Evolutionary conservation across 805 yeast species (phyloP).

Genomic region (Blastobotrys robertii): DNA sequence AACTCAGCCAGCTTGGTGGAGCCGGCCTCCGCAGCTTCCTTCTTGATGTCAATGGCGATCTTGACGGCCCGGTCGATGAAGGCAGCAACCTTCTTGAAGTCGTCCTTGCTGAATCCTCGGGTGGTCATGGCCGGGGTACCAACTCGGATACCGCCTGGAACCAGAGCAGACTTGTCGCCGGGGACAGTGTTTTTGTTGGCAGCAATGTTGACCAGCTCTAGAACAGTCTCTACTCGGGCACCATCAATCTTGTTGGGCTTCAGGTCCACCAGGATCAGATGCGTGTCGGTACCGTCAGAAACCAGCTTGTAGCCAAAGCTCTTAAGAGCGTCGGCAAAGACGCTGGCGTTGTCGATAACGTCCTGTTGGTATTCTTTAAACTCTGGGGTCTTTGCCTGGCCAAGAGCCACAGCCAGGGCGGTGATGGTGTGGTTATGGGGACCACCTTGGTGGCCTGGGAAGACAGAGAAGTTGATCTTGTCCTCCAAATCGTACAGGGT

Average conservation of each 20-base stretch:
- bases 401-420: slow-evolving; percentile 90
- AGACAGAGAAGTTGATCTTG: slow-evolving; percentile 90
- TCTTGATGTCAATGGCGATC: slow-evolving; percentile 53
- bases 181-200: slow-evolving; percentile 95
- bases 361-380: slow-evolving; percentile 76
- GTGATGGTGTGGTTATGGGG: slow-evolving; percentile 98
- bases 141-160: slow-evolving; percentile 92
- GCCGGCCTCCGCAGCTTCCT: slow-evolving; percentile 56
- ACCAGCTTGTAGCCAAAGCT: slow-evolving; percentile 67
- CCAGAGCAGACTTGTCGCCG: slow-evolving; percentile 90
- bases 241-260: slow-evolving; percentile 81
- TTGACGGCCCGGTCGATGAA: slow-evolving; percentile 74
- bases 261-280: slow-evolving; percentile 76
- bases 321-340: slow-evolving; percentile 59
- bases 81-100: slow-evolving; percentile 70
- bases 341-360: slow-evolving; percentile 73
- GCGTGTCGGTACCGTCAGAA: slow-evolving; percentile 91
- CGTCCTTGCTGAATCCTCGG: slow-evolving; percentile 74
- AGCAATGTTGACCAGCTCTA: slow-evolving; percentile 87
- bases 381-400: slow-evolving; percentile 84
- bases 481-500: slow-evolving; percentile 78
- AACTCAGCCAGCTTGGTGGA: slow-evolving; percentile 51
- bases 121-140: slow-evolving; percentile 99
- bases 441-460: slow-evolving; percentile 99
- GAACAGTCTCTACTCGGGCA: slow-evolving; percentile 86